Evolutionary conservation across 2,329 filamentous ascomycete genomes (phyloP), one percentile per base, ranked within the genome.

Genomic region (Fusarium oligoseptatum): DNA sequence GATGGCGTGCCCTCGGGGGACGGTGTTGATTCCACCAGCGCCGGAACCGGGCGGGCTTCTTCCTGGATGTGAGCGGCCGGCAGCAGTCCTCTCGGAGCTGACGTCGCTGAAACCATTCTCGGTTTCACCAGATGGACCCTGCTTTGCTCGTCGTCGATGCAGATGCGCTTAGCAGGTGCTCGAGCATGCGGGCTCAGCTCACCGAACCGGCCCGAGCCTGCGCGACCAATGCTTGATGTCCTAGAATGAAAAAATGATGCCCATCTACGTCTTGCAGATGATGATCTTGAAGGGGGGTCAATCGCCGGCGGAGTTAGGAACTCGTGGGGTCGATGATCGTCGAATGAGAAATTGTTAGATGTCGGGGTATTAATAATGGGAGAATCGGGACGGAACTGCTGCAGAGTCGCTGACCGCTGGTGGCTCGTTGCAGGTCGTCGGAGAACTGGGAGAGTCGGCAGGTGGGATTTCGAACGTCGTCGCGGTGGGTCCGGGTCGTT

Each of bases 341-440:
- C 81, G 60, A 83, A 82, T 14, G 82, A 83, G 63, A 81, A 80
- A 36, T 79, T 81, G n/a, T 76, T 74, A 27, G 79, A 70, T n/a
- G 68, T 71, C 22, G 75, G 73, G 60, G 75, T 75, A 32, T 77
- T 66, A 22, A 79, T 61, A 22, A 79, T 60, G 29, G 80, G 77
- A 27, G 78, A 74, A 65, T 81, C 77, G 17, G 81, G 79, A 63
- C 84, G 81, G 32, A 85, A 81, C 70, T 91, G 88, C 75, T 93
- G 90, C 32, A 94, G 84, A 1, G 92, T 94, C 37, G 90, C 91
- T 55, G 92, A 93, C 77, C 94, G 88, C 80, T 95, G 93, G 79
- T 95, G 93, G 81, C 93, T 95, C 20, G 94, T 95, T 55, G 93
- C 93, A 62, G 94, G 94, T 76, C 93, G 87, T 68, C 92, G 90